Base-by-base conservation (phyloP, 2,329 filamentous ascomycete species). In the Xylariales sp. region DNA sequence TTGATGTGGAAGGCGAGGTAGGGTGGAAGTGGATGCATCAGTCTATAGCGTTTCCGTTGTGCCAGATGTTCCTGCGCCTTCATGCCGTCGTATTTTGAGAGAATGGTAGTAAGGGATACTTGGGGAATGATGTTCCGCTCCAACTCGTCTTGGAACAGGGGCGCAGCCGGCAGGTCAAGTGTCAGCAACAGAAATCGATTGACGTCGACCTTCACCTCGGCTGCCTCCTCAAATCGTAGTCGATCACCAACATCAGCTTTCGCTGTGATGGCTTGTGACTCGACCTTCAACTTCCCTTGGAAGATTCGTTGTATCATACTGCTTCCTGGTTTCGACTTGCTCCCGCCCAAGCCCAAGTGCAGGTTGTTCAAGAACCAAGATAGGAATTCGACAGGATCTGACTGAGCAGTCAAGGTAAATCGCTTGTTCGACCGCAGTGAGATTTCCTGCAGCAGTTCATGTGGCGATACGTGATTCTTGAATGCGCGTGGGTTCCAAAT, bases 401-500 rank as follows among this genome's bases (percentile, higher is more conserved):
- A 93, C 67, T 97, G 93, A 20, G 82, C 73, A 0, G 89, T 95
- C 36, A 97, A 74, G 4, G 85, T 93, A 68, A 95, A 98, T 48
- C 86, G 88, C 66, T 96, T 96, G 52, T 84, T 90, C 22, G 90
- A 96, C 36, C 83, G 83, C 31, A 96, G 71, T 1, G 90, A 86
- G 49, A 98, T 86, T 61, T 97, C 91, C 65, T 98, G 93, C 2
- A 98, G 81, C 21, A 98, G 77, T 65, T 98, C 93, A 70, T 98
- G 93, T 0, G 93, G 93, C 8, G 91, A 97, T 39, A 98, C 93
- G 63, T 98, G 93, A 4, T 85, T 84, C 64, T 95, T 94, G 75
- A 98, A 98, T 8, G 93, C 91, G 52, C 87, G 84, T 2, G 90
- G 85, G 61, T 98, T 98, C 93, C 93, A 98, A 51, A 98, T 88